These are phyloP conservation scores for Pseudocercospora crystallina DNA, from an alignment of 2,329 filamentous ascomycete species.

Conservation along the genomic window DNA sequence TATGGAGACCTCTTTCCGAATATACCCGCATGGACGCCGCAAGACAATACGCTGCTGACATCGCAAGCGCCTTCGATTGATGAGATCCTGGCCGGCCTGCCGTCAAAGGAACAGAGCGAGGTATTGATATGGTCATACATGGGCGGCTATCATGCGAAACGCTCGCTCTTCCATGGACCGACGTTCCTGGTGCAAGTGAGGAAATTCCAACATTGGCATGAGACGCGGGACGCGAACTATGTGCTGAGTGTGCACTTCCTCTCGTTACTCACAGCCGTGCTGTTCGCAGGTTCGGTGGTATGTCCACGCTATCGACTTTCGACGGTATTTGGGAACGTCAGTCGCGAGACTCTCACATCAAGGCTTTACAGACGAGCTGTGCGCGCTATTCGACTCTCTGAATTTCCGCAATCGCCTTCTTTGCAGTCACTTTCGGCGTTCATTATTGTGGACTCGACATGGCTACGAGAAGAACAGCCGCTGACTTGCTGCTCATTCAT, in stretches of 20 bases:
- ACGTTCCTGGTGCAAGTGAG: slow-evolving; percentile 20
- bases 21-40: slow-evolving; percentile 22
- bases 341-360: slow-evolving; percentile 21
- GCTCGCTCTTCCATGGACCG: slow-evolving; percentile 20
- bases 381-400: slow-evolving; percentile 22
- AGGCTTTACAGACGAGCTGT: slow-evolving; percentile 23
- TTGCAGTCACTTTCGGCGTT: slow-evolving; percentile 48
- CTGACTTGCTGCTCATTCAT: slow-evolving; percentile 50
- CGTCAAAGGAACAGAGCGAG: slow-evolving; percentile 22
- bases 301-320: slow-evolving; percentile 22
- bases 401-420: slow-evolving; percentile 47
- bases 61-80: slow-evolving; percentile 18
- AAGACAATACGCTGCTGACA: slow-evolving; percentile 18
- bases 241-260: slow-evolving; percentile 23
- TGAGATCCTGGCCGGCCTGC: slow-evolving; percentile 20
- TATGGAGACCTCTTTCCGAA: slow-evolving; percentile 25
- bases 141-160: slow-evolving; percentile 25
- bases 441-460: slow-evolving; percentile 36
- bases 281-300: slow-evolving; percentile 27
- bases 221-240: slow-evolving; percentile 21
- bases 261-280: slow-evolving; percentile 21
- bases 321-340: slow-evolving; percentile 22
- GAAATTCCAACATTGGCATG: slow-evolving; percentile 23
- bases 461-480: slow-evolving; percentile 50
- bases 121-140: slow-evolving; percentile 25